Base-by-base conservation (phyloP, 139 green algal species). In the Dunaliella primolecta region DNA sequence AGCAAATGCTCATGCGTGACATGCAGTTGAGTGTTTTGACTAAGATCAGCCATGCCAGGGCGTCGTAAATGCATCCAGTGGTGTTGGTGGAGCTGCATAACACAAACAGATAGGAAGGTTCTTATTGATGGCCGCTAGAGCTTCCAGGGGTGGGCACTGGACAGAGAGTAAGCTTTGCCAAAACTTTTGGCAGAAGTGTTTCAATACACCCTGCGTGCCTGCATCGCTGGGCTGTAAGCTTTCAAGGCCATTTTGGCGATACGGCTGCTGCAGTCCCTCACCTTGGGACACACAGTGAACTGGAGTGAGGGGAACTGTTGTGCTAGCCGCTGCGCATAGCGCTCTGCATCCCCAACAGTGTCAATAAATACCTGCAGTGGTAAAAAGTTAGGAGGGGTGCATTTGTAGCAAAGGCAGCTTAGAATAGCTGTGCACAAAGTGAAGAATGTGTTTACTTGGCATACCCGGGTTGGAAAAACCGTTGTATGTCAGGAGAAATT, bases 321-420 rank as follows among this genome's bases (percentile, higher is more conserved):
- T 0, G 81, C 85, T 34, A 97, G 88, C 3, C 84, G 80, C 0
- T 84, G 70, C 7, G 36, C 27, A 83, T 94, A 91, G 30, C 89
- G 88, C 0, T 92, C 92, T 3, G 96, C 86, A 81, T 99, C 95
- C 3, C 96, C 96, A 11, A 99, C 93, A 0, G 96, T 99, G 88
- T 99, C 96, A 3, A 99, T 92, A 85, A 94, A 99, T 0, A 97
- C 89, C 78, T 77, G 83, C 32, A 76, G 34, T 37, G 36, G 36
- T 46, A 87, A 83, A 78, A n/a, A n/a, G n/a, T n/a, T n/a, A n/a
- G n/a, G n/a, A n/a, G n/a, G n/a, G n/a, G n/a, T n/a, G n/a, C n/a
- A n/a, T n/a, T n/a, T n/a, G n/a, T n/a, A n/a, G n/a, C n/a, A n/a
- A n/a, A n/a, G n/a, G n/a, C n/a, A n/a, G n/a, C n/a, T n/a, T n/a